Conservation (phyloP, 2,329 filamentous ascomycete species). For the Dactylellina parvicollis region DNA sequence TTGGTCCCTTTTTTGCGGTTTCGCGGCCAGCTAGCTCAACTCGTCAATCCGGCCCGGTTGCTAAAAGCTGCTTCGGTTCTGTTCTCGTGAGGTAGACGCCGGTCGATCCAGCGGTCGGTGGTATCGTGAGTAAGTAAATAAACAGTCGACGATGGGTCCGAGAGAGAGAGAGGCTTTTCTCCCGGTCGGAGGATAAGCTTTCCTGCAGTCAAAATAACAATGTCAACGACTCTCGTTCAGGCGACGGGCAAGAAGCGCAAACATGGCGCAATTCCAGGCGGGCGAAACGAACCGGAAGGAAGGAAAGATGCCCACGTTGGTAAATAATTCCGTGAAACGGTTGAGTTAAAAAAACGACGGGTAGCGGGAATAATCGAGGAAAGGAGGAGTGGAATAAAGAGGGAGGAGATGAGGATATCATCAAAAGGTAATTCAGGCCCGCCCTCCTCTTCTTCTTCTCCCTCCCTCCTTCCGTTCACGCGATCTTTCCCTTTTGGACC, state of each 20-base stretch:
- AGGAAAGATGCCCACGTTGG: background rate
- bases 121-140: background rate
- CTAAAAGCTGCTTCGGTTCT: too few species aligned
- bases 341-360: too few species aligned
- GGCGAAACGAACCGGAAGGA: background rate
- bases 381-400: background rate
- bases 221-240: slow-evolving; percentile 5
- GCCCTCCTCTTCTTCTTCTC: background rate
- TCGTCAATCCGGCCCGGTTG: too few species aligned
- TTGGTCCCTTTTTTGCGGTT: too few species aligned
- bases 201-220: slow-evolving; percentile 10
- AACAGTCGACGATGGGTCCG: background rate
- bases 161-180: background rate
- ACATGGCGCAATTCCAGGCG: slow-evolving; percentile 39
- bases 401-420: slow-evolving; percentile 1
- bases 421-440: background rate
- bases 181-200: slow-evolving; percentile 15
- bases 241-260: slow-evolving; percentile 22
- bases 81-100: too few species aligned
- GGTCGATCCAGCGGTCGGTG: too few species aligned
- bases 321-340: background rate
- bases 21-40: too few species aligned
- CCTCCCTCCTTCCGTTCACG: slow-evolving; percentile 27
- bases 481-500: slow-evolving; percentile 36
- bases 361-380: background rate